Evolutionary conservation across 768 basidiomycete genomes (phyloP).

Genomic region (Cyathus striatus): DNA sequence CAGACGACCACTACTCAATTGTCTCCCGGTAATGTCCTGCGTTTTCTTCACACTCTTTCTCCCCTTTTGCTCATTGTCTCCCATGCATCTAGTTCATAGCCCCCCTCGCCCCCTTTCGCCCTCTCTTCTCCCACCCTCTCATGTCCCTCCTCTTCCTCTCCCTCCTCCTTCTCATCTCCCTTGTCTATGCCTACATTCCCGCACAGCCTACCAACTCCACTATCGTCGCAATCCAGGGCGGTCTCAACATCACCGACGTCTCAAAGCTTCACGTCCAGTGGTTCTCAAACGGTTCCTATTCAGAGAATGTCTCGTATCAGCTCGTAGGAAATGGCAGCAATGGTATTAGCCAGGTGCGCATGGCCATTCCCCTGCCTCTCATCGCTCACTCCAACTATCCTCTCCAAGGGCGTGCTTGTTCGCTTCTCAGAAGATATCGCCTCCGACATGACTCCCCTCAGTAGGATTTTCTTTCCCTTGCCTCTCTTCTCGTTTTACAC

Average conservation of each 20-base stretch:
- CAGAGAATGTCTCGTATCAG: slow-evolving; percentile 55
- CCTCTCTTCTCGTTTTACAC: slow-evolving; percentile 7
- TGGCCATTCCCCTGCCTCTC: background rate
- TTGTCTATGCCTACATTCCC: slow-evolving; percentile 54
- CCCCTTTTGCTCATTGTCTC: background rate
- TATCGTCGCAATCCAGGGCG: slow-evolving; percentile 29
- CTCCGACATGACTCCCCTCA: slow-evolving; percentile 42
- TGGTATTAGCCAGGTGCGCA: slow-evolving; percentile 50
- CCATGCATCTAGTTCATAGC: background rate
- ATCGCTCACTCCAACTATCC: slow-evolving; percentile 3
- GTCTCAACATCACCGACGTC: slow-evolving; percentile 48
- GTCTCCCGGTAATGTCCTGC: too few species aligned
- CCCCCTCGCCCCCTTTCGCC: slow-evolving; percentile 2
- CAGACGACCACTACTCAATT: too few species aligned
- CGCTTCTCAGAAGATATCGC: slow-evolving; percentile 71
- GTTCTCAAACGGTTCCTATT: slow-evolving; percentile 42
- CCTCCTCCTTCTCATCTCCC: slow-evolving; percentile 3
- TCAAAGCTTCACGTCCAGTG: slow-evolving; percentile 59
- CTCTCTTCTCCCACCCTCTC: slow-evolving; percentile 1
- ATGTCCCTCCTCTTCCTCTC: background rate
- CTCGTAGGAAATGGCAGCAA: slow-evolving; percentile 43
- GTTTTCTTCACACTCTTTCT: background rate
- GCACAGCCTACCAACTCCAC: slow-evolving; percentile 70
- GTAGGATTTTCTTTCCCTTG: slow-evolving; percentile 19
- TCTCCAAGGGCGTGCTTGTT: slow-evolving; percentile 70